Base-by-base conservation (phyloP, 192 early-diverging fungal species). In the Entomortierella lignicola region DNA sequence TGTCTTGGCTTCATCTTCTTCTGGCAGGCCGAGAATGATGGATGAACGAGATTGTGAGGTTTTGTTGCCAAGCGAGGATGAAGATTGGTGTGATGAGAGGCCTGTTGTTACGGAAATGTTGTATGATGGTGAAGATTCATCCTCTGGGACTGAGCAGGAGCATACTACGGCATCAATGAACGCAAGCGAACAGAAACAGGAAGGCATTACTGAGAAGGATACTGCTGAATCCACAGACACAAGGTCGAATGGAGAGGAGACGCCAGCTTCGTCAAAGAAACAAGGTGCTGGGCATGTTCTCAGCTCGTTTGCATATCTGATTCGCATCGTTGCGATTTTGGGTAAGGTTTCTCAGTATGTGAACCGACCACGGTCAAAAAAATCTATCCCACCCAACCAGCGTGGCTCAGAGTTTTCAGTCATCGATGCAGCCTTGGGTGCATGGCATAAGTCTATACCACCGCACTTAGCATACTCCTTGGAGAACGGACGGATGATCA, bases 1-100 rank as follows among this genome's bases (percentile, higher is more conserved):
- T 63, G 82, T 71, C n/a, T 11, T 81, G 37, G 79, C 69, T 0
- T 69, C 60, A 0, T 80, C 69, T 48, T 69, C 68, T 1, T 79
- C 52, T n/a, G 88, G 88, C 25, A 63, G 86, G 53, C 86, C 88
- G 1, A 62, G 69, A 34, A 71, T 82, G 51, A 73, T 89, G 21
- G 81, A 84, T 18, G 85, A 87, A 23, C 66, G 58, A 8, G 85
- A 86, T 30, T 85, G 83, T 56, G 84, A 86, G 15, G 71, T 85
- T 3, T 43, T 85, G 18, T 31, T 88, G 39, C 88, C 88, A 8
- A 84, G 83, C 47, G 75, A 75, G 42, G 87, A 88, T 8, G 47
- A 72, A 20, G 77, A 79, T 34, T 88, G 87, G 87, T 65, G 55
- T 10, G 57, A 71, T 34, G 82, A 82, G 44, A 61, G 70, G 53